A percentile compares a stretch with the other conserved stretches of the same genome.
Conservation (phyloP, 495 filamentous ascomycete genomes). For the Parathielavia hyrcaniae region DNA sequence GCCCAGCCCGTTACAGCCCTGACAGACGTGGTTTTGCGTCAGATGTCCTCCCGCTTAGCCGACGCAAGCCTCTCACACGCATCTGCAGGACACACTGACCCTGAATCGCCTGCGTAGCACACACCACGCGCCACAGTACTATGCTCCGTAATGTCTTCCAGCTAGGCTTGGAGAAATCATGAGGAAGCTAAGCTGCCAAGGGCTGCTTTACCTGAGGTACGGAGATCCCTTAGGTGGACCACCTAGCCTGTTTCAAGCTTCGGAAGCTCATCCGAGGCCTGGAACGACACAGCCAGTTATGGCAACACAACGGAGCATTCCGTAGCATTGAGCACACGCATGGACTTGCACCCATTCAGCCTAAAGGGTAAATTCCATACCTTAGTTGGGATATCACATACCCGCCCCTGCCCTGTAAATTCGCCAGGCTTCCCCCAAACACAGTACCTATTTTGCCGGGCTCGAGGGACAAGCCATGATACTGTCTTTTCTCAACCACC, state of each 20-base stretch:
- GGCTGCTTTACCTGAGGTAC: no score
- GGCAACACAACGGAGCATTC: slow-evolving; percentile 7
- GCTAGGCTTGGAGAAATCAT: no score
- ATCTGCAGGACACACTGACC: neutral
- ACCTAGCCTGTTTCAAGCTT: slow-evolving; percentile 17
- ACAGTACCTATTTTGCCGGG: slow-evolving; percentile 12
- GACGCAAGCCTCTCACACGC: neutral
- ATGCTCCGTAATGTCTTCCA: no score
- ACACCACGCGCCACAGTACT: no score
- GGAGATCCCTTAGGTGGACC: no score
- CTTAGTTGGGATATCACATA: slow-evolving; percentile 15
- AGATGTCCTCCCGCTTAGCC: neutral
- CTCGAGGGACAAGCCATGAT: slow-evolving; percentile 12
- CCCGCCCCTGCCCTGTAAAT: neutral
- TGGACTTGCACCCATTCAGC: slow-evolving; percentile 18
- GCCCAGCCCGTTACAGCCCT: no score
- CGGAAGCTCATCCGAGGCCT: slow-evolving; percentile 22
- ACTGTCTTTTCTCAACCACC: no score
- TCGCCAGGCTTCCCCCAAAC: slow-evolving; percentile 5
- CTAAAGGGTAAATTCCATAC: slow-evolving; percentile 20
- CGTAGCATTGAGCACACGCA: slow-evolving; percentile 6
- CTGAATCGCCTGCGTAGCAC: no score
- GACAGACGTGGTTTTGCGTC: no score
- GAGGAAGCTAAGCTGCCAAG: no score
- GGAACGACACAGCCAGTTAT: slow-evolving; percentile 11